Evolutionary conservation across 2,329 filamentous ascomycete genomes (phyloP), one percentile per base, ranked within the genome.

Genomic region (Aspergillus clavatus): DNA sequence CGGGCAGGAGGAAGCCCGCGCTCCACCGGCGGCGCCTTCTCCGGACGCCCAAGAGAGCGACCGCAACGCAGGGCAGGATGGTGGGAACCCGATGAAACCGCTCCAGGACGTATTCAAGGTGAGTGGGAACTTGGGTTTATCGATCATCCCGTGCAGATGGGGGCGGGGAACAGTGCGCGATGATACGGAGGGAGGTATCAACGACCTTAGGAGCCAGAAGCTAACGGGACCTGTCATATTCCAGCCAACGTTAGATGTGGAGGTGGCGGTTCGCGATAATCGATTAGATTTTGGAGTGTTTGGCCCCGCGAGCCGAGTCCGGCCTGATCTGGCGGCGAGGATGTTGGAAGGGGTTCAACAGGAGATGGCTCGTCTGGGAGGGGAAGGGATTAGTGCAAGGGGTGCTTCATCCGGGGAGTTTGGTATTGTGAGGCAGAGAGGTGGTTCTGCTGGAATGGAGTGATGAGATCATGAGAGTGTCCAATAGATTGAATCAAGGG

Each of bases 161-260:
- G n/a, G n/a, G n/a, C n/a, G n/a, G n/a, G n/a, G n/a, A n/a, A n/a
- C n/a, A n/a, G n/a, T n/a, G n/a, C n/a, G n/a, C n/a, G n/a, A n/a
- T n/a, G n/a, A n/a, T n/a, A n/a, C n/a, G n/a, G n/a, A n/a, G n/a
- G n/a, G n/a, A n/a, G n/a, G n/a, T n/a, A n/a, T n/a, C n/a, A n/a
- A n/a, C n/a, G n/a, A n/a, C n/a, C n/a, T n/a, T n/a, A n/a, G n/a
- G n/a, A n/a, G n/a, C n/a, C 8, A 19, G 27, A 28, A 42, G 48
- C 55, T 64, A 47, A 58, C 31, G 16, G 24, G 47, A 40, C 18
- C 10, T 38, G 14, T 36, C 38, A 42, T 19, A 12, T 43, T n/a
- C 37, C 53, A 80, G 75, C 69, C 76, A 51, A 70, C 76, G 7
- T 54, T 82, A 22, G 79, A 82, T 56, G 57, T 82, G 10, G 79